Conservation (phyloP, 2,329 filamentous ascomycete species). For the Tolypocladium nubicola region DNA sequence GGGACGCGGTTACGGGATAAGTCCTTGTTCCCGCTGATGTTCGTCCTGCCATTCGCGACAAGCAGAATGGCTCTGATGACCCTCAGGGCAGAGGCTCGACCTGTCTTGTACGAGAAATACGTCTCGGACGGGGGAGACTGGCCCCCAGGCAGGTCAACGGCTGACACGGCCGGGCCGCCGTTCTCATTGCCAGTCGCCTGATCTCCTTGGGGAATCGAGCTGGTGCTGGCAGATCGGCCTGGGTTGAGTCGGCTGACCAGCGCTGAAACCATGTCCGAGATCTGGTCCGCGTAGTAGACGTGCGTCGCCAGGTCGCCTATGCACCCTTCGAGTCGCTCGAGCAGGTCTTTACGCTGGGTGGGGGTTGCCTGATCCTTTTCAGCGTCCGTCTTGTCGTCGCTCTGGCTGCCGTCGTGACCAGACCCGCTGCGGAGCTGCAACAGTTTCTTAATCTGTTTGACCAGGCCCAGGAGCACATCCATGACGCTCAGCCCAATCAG, state of each 20-base stretch:
- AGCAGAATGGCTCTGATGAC: slow-evolving; percentile 74
- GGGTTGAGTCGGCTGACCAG: slow-evolving; percentile 73
- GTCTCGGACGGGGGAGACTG: slow-evolving; percentile 36
- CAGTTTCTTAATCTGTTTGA: slow-evolving; percentile 72
- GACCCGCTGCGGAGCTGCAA: slow-evolving; percentile 49
- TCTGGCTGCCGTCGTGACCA: slow-evolving; percentile 17
- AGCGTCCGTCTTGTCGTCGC: slow-evolving; percentile 22
- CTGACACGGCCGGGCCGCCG: slow-evolving; percentile 16
- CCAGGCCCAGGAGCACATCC: slow-evolving; percentile 78
- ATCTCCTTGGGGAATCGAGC: slow-evolving; percentile 33
- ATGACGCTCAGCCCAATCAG: slow-evolving; percentile 93
- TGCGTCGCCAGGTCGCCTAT: slow-evolving; percentile 90
- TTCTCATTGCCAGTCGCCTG: slow-evolving; percentile 30
- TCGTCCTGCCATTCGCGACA: slow-evolving; percentile 63
- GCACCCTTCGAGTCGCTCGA: slow-evolving; percentile 65
- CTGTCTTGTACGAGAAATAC: slow-evolving; percentile 41
- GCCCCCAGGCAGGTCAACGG: slow-evolving; percentile 30
- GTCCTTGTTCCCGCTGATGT: slow-evolving; percentile 45
- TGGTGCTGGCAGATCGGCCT: slow-evolving; percentile 29
- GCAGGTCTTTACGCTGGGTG: slow-evolving; percentile 50
- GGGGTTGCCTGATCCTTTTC: slow-evolving; percentile 19
- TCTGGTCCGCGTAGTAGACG: slow-evolving; percentile 93
- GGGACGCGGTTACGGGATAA: slow-evolving; percentile 67
- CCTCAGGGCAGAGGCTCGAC: slow-evolving; percentile 57
- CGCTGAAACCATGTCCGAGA: slow-evolving; percentile 83